These are phyloP conservation scores for Sporothrix humicola DNA, from an alignment of 2,329 filamentous ascomycete genomes.

Conservation along the genomic window DNA sequence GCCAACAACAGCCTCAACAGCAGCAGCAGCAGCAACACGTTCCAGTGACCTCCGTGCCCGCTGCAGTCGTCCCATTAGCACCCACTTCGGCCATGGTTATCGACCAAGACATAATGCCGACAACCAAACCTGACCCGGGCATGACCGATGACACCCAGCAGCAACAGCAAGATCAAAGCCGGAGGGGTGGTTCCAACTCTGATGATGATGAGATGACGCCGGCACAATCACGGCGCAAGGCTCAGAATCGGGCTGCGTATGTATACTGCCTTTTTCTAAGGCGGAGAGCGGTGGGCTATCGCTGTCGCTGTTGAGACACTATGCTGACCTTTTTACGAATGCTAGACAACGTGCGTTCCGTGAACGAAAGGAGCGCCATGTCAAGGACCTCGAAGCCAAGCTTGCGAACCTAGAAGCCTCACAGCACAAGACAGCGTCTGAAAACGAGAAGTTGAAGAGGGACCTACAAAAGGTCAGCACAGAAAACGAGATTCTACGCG, in stretches of 20 bases:
- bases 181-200: constrained; percentile 56
- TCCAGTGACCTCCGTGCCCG: constrained; percentile 4
- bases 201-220: constrained; percentile 63
- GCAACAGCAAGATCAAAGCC: constrained; percentile 40
- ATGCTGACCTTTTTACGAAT: not conserved
- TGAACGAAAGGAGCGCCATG: constrained; percentile 88
- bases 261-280: constrained; percentile 44
- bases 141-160: constrained; percentile 43
- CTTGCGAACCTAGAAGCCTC: constrained; percentile 77
- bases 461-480: constrained; percentile 83
- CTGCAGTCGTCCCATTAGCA: not conserved
- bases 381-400: constrained; percentile 90
- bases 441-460: constrained; percentile 85
- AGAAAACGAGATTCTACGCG: constrained; percentile 90
- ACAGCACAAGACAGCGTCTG: constrained; percentile 72
- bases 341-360: constrained; percentile 90
- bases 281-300: too few relatives aligned
- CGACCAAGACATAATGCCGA: constrained; percentile 44
- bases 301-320: not conserved
- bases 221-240: constrained; percentile 64
- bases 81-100: constrained; percentile 32
- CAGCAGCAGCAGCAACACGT: constrained; percentile 31
- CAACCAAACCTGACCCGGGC: constrained; percentile 49
- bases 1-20: constrained; percentile 41
- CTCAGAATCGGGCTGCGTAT: constrained; percentile 67